Conservation (phyloP, 78 protist species). For the Paratrimastix pyriformis region DNA sequence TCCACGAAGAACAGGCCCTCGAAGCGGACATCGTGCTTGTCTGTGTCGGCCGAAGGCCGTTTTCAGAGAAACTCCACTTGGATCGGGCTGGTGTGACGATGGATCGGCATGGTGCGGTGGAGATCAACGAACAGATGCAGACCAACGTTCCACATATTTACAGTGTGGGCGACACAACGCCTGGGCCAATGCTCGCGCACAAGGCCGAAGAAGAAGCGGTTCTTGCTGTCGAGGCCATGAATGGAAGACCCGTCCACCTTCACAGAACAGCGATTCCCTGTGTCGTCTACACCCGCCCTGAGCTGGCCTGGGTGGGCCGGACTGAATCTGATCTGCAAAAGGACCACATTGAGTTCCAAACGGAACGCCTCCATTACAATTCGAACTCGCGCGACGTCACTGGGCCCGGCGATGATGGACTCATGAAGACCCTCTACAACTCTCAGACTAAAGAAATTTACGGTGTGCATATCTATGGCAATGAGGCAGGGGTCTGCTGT, state of each 20-base stretch:
- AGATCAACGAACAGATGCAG: slow-evolving; percentile 54
- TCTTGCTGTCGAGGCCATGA: slow-evolving; percentile 55
- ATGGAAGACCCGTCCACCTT: slow-evolving; percentile 85
- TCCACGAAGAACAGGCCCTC: too few species aligned
- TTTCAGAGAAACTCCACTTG: slow-evolving; percentile 74
- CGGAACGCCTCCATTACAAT: slow-evolving; percentile 85
- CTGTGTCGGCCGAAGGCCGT: slow-evolving; percentile 87
- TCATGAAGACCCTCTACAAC: slow-evolving; percentile 79
- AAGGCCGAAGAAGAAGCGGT: slow-evolving; percentile 96
- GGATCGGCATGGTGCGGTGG: slow-evolving; percentile 68
- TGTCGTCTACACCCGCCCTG: slow-evolving; percentile 98
- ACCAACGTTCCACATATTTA: slow-evolving; percentile 69
- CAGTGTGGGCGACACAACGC: slow-evolving; percentile 95
- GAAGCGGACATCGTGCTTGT: slow-evolving; percentile 80
- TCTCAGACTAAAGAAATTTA: slow-evolving; percentile 67
- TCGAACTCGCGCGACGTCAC: slow-evolving; percentile 94
- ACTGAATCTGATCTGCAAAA: slow-evolving; percentile 86
- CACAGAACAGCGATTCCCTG: slow-evolving; percentile 95
- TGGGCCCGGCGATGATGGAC: slow-evolving; percentile 65
- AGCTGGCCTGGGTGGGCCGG: slow-evolving; percentile 96
- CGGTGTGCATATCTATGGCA: slow-evolving; percentile 85
- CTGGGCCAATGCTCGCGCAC: slow-evolving; percentile 99
- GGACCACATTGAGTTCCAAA: slow-evolving; percentile 53
- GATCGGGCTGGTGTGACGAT: slow-evolving; percentile 49
- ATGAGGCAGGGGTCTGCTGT: too few species aligned